Conservation (phyloP, 1,139 yeast genomes). For the Groenewaldozyma auringiensis region DNA sequence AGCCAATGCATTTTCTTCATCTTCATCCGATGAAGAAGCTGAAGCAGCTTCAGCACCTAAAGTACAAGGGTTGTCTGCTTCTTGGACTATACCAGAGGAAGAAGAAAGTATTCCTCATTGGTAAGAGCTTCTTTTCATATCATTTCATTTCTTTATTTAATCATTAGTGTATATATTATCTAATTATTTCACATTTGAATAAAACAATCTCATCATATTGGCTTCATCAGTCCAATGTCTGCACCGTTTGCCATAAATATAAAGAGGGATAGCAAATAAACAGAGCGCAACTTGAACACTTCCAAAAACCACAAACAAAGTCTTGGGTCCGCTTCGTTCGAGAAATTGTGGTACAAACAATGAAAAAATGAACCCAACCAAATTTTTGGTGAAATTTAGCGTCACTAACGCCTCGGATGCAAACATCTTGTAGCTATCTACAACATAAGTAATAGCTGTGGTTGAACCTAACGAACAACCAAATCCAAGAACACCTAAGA, state of each 20-base stretch:
- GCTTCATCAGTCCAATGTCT: slow-evolving; percentile 40
- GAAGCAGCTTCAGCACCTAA: slow-evolving; percentile 4
- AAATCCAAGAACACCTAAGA: slow-evolving; percentile 49
- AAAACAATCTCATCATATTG: slow-evolving; percentile 22
- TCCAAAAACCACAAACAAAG: slow-evolving; percentile 48
- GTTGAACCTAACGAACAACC: slow-evolving; percentile 57
- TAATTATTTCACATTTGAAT: slow-evolving; percentile 13
- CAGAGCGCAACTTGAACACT: slow-evolving; percentile 45
- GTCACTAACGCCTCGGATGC: slow-evolving; percentile 56
- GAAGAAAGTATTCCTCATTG: slow-evolving; percentile 22
- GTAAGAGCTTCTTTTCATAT: slow-evolving; percentile 10
- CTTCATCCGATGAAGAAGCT: slow-evolving; percentile 18
- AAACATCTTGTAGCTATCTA: slow-evolving; percentile 51
- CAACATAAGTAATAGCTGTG: slow-evolving; percentile 53
- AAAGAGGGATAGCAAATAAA: slow-evolving; percentile 45
- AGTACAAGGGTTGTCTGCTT: slow-evolving; percentile 21
- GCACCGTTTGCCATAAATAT: slow-evolving; percentile 46
- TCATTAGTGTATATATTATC: not conserved
- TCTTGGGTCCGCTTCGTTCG: slow-evolving; percentile 38
- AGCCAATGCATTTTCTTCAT: slow-evolving; percentile 9
- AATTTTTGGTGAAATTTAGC: slow-evolving; percentile 47
- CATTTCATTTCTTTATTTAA: not conserved
- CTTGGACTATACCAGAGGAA: slow-evolving; percentile 21
- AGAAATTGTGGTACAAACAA: slow-evolving; percentile 47
- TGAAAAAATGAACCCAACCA: slow-evolving; percentile 50